Evolutionary conservation across 768 basidiomycete genomes (phyloP), one percentile per base, ranked within the genome.

Genomic region (Suillus brevipes): DNA sequence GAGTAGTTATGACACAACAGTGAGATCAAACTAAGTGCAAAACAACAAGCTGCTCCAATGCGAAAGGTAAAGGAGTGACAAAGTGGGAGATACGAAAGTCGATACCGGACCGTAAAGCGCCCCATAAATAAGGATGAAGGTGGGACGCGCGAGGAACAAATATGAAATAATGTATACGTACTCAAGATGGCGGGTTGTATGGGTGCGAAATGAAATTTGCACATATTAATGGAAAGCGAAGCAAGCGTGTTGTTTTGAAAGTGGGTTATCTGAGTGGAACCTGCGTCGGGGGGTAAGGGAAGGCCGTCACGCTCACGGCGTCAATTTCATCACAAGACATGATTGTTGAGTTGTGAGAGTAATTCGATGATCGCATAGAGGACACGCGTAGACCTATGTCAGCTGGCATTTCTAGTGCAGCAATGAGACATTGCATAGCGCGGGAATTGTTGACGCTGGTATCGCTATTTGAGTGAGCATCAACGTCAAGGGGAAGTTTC

Each of bases 401-500:
- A 53, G 81, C 78, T 1, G 82, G 72, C 2, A 82, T 76, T 42
- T 87, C 83, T 50, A 91, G 81, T n/a, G 87, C 89, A 25, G 86
- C 89, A 64, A 90, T 83, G 60, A 91, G 79, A n/a, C 87, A 87
- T 71, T 80, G 81, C 68, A 91, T 75, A 18, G 88, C 88, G 53
- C 81, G 83, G 61, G 85, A 81, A 57, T 81, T 84, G 66, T 79
- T 82, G 14, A 79, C 72, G 28, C 74, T 66, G 3, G 82, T 9
- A 34, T 68, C 60, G 31, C 59, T 66, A 28, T 55, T 55, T 37
- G 34, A 36, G 20, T 20, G 20, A 13, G 74, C 72, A 1, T 75
- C 61, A 6, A 66, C 65, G 66, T 84, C 81, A 14, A 70, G 64
- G 25, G 70, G 65, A 36, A 77, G 63, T 45, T 12, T 28, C 3